A percentile compares a stretch with the other conserved stretches of the same genome.
Evolutionary conservation across 345 rosid genomes (phyloP).

Genomic region (Eucalyptus marginata): DNA sequence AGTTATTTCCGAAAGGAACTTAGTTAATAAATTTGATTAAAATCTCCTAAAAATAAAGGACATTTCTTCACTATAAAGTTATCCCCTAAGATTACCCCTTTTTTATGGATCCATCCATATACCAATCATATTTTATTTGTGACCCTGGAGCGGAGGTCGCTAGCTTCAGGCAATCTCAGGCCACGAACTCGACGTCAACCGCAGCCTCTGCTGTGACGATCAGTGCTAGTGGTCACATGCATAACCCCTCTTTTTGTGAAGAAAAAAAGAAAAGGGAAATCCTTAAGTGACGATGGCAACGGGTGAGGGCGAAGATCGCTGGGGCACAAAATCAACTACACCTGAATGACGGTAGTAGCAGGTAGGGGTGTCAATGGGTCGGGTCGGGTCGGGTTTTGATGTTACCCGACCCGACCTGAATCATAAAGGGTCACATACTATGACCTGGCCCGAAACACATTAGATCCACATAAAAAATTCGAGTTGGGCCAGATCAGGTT

Average conservation of each 20-base stretch:
- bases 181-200: background rate
- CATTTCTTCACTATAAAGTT: background rate
- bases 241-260: background rate
- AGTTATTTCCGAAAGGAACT: background rate
- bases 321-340: background rate
- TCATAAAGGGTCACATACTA: too few relatives aligned
- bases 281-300: background rate
- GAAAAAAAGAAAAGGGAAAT: background rate
- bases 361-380: too few relatives aligned
- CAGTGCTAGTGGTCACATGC: background rate
- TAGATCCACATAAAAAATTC: too few relatives aligned
- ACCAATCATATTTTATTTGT: background rate
- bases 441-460: too few relatives aligned
- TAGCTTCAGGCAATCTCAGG: background rate
- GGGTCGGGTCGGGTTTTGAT: too few relatives aligned
- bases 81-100: background rate
- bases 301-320: background rate
- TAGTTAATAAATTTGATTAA: background rate
- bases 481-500: too few relatives aligned
- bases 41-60: background rate
- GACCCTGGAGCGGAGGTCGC: background rate
- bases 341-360: background rate
- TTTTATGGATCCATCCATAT: background rate
- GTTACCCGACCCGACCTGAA: too few relatives aligned
- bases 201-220: background rate